Evolutionary conservation across 2,329 filamentous ascomycete species (phyloP), one percentile per base, ranked within the genome.

Genomic region (Fusarium setosum): DNA sequence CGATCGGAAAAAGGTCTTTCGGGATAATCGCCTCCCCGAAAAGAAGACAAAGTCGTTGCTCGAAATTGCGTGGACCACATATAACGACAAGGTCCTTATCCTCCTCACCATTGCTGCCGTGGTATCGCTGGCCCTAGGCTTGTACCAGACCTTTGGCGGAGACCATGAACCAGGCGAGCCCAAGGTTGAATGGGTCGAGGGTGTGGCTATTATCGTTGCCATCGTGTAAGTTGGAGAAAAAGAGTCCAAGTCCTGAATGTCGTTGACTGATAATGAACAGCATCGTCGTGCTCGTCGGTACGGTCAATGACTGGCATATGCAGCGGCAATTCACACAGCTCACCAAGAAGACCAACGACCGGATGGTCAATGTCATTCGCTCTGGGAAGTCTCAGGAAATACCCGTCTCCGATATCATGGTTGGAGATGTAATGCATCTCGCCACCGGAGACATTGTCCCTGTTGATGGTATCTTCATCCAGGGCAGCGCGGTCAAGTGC

Each of bases 21-120:
- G 85, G 85, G 72, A 87, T 84, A 92, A 92, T 68, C 77, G 81
- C 12, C 78, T 92, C 20, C 90, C 90, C 0, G 83, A 86, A 40
- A 88, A 89, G 72, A 89, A 91, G 74, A 80, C 84, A 3, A 88
- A 86, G 24, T 83, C 87, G 3, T 82, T 92, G 37, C 81, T 87
- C 69, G 81, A 83, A 65, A 76, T 92, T 23, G 83, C 90, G 59
- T 92, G 90, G 90, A 85, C 85, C 62, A 89, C 90, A 4, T 92
- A 91, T 75, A 90, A 92, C 67, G 91, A 93, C 76, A 91, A 90
- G 65, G 88, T 93, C 32, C 84, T 93, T 35, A 89, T 93, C 35
- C 78, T 93, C 6, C 79, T 93, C 59, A 90, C 89, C 0, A 82
- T 88, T 32, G 90, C 90, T 10, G 91, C 90, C 2, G 80, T 89